Evolutionary conservation across 345 rosid genomes (phyloP).

Genomic region (Citrus medica): DNA sequence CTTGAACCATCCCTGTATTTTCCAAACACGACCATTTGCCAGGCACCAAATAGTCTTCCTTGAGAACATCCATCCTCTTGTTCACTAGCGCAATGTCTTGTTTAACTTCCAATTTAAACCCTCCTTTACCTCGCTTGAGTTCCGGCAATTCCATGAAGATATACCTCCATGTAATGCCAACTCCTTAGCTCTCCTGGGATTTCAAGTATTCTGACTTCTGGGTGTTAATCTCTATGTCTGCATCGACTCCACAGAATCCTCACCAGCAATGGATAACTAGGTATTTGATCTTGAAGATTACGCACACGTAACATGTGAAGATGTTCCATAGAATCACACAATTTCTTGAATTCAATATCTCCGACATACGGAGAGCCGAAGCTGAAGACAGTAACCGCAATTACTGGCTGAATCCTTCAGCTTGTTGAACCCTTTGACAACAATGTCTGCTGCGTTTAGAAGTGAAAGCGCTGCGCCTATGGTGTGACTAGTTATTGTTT

Average conservation of each 20-base stretch:
- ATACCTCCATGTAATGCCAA: constrained; percentile 31
- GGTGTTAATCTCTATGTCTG: constrained; percentile 26
- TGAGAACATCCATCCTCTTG: constrained; percentile 22
- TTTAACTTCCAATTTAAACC: constrained; percentile 19
- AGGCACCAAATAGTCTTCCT: constrained; percentile 43
- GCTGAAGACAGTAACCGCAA: constrained; percentile 46
- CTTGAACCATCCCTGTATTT: constrained; percentile 57
- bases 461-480: constrained; percentile 55
- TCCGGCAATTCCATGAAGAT: constrained; percentile 38
- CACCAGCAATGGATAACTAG: background rate
- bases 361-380: constrained; percentile 58
- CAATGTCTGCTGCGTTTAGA: constrained; percentile 54
- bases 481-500: constrained; percentile 59
- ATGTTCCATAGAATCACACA: constrained; percentile 15
- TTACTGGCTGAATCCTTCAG: constrained; percentile 5
- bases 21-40: constrained; percentile 42
- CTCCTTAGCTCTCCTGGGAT: constrained; percentile 10
- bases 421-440: constrained; percentile 25
- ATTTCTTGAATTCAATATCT: constrained; percentile 23
- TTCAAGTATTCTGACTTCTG: constrained; percentile 22
- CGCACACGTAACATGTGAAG: constrained; percentile 24
- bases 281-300: constrained; percentile 25
- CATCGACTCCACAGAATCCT: constrained; percentile 21
- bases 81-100: constrained; percentile 33
- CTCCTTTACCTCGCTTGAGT: constrained; percentile 17